Conservation (phyloP, 148 eudicot species). For the Diospyros kaki region DNA sequence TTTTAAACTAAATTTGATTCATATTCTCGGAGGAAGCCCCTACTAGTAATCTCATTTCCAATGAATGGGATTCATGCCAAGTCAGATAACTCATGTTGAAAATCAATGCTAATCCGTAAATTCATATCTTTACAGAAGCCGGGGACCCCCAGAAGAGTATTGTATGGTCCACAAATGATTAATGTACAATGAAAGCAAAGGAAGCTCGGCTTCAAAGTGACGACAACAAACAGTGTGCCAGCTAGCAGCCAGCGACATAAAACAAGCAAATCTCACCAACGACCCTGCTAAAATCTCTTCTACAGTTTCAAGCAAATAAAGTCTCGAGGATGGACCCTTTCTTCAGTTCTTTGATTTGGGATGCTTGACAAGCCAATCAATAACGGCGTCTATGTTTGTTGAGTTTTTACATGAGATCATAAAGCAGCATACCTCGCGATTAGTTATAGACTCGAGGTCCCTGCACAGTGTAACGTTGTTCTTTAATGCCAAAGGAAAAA, state of each 20-base stretch:
- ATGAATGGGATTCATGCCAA: too few species aligned
- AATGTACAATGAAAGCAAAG: slow-evolving; percentile 10
- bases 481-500: background rate
- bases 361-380: slow-evolving; percentile 98
- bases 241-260: background rate
- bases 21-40: too few species aligned
- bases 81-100: too few species aligned
- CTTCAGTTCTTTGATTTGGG: slow-evolving; percentile 80
- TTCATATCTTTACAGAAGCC: background rate
- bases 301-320: slow-evolving; percentile 15
- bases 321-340: slow-evolving; percentile 18
- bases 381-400: slow-evolving; percentile 87
- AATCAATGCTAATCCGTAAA: background rate
- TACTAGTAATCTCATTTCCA: too few species aligned
- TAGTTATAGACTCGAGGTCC: slow-evolving; percentile 83
- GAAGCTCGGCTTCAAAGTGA: slow-evolving; percentile 1
- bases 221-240: background rate
- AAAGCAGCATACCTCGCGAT: slow-evolving; percentile 96
- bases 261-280: slow-evolving; percentile 16
- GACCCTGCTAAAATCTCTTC: background rate
- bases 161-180: slow-evolving; percentile 6
- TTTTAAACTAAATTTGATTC: too few species aligned
- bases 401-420: slow-evolving; percentile 99
- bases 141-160: background rate
- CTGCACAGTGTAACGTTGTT: slow-evolving; percentile 31